Conservation (phyloP, 2,329 filamentous ascomycete species). For the Fusarium pilosicola region DNA sequence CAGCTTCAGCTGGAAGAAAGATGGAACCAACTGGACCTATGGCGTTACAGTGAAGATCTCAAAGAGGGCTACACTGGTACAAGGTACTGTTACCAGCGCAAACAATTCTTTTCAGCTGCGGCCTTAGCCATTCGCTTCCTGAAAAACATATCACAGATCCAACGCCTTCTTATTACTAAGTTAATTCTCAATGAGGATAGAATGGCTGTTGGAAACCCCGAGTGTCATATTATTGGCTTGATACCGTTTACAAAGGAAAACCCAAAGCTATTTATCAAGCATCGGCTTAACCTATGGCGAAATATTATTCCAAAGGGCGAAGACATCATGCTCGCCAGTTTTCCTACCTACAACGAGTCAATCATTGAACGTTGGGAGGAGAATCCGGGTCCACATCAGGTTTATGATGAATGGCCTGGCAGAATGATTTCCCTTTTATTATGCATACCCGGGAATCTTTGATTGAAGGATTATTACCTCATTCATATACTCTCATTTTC, state of each 20-base stretch:
- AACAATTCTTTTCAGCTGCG: slow-evolving; percentile 1
- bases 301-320: neutral
- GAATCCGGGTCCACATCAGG: neutral
- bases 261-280: neutral
- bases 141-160: neutral
- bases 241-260: neutral
- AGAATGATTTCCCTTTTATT: neutral
- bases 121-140: slow-evolving; percentile 7
- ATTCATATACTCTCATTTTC: neutral
- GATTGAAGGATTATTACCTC: rapidly evolving
- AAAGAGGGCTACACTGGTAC: neutral
- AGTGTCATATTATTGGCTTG: neutral
- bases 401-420: no score
- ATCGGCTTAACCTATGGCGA: neutral
- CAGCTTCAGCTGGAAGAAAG: rapidly evolving
- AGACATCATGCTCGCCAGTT: no score
- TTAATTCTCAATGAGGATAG: neutral
- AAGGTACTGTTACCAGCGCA: neutral
- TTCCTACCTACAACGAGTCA: neutral
- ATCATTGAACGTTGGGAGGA: neutral
- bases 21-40: rapidly evolving
- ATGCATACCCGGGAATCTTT: neutral
- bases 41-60: rapidly evolving
- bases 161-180: neutral
- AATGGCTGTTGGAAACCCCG: neutral